These are phyloP conservation scores for Chaetomidium leptoderma DNA, from an alignment of 495 filamentous ascomycete genomes.

Conservation along the genomic window DNA sequence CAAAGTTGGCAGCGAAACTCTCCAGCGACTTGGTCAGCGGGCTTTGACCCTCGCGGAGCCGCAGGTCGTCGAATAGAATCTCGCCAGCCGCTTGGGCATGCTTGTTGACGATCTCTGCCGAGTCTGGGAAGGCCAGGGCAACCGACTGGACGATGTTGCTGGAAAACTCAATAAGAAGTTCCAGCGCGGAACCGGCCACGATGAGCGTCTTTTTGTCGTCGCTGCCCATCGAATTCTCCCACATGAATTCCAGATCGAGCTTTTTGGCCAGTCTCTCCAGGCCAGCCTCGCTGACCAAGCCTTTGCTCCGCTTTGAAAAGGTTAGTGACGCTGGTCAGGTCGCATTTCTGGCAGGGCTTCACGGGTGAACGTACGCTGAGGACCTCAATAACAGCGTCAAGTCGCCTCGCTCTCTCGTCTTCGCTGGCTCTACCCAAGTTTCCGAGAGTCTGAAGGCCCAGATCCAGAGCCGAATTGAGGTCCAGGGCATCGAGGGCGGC, in stretches of 20 bases:
- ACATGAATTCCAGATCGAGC: conserved; percentile 66
- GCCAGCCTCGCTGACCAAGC: conserved; percentile 71
- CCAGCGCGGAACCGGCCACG: conserved; percentile 63
- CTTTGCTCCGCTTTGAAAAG: conserved; percentile 35
- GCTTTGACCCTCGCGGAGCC: conserved; percentile 41
- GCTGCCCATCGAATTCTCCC: conserved; percentile 53
- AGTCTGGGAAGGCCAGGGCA: conserved; percentile 43
- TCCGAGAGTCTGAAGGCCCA: conserved; percentile 40
- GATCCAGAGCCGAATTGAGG: conserved; percentile 36
- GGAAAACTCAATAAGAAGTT: conserved; percentile 51
- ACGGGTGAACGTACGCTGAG: conserved; percentile 24
- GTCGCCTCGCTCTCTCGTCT: conserved; percentile 52
- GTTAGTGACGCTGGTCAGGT: conserved; percentile 16
- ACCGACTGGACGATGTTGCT: conserved; percentile 50
- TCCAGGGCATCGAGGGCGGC: conserved; percentile 47
- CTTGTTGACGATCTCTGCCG: conserved; percentile 45
- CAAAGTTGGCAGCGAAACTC: conserved; percentile 74
- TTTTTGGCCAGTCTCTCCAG: conserved; percentile 70
- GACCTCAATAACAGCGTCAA: conserved; percentile 50
- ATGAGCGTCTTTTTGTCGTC: conserved; percentile 54
- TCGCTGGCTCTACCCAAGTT: conserved; percentile 45
- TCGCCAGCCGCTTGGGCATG: conserved; percentile 46
- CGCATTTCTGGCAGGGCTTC: not conserved
- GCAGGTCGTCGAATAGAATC: conserved; percentile 54
- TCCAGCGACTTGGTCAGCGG: conserved; percentile 59